Conservation (phyloP, 2,329 filamentous ascomycete genomes). For the Teratosphaeria epicoccoides region DNA sequence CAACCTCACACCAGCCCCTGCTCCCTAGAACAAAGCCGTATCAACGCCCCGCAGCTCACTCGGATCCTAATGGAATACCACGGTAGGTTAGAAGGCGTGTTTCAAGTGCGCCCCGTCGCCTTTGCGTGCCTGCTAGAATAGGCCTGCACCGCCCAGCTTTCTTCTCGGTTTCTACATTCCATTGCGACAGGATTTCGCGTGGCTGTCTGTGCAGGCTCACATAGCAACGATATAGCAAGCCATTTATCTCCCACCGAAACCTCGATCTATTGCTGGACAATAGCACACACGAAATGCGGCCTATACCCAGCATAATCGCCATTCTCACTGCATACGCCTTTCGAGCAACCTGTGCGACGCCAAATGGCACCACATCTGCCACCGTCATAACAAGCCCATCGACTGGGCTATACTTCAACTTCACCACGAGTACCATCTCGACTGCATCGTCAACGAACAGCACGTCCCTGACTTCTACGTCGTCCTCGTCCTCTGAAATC, state of each 20-base stretch:
- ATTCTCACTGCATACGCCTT: not conserved
- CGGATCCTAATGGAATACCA: not conserved
- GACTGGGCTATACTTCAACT: not conserved
- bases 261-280: not conserved
- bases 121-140: not conserved
- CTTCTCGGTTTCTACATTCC: not conserved
- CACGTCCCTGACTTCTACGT: not conserved
- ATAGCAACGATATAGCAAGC: not conserved
- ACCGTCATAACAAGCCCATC: not conserved
- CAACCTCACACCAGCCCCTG: not conserved
- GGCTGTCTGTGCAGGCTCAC: not conserved
- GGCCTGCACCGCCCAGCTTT: too few relatives aligned
- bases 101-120: not conserved
- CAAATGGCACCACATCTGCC: not conserved
- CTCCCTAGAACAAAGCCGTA: not conserved
- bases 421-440: not conserved
- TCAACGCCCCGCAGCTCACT: not conserved
- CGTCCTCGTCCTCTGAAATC: not conserved
- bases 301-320: not conserved
- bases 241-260: not conserved
- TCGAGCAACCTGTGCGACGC: not conserved
- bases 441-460: not conserved
- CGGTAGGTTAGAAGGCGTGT: not conserved
- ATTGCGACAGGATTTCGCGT: not conserved
- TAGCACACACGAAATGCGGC: not conserved